Conservation (phyloP, 2,329 filamentous ascomycete genomes). For the Alternaria postmessia region DNA sequence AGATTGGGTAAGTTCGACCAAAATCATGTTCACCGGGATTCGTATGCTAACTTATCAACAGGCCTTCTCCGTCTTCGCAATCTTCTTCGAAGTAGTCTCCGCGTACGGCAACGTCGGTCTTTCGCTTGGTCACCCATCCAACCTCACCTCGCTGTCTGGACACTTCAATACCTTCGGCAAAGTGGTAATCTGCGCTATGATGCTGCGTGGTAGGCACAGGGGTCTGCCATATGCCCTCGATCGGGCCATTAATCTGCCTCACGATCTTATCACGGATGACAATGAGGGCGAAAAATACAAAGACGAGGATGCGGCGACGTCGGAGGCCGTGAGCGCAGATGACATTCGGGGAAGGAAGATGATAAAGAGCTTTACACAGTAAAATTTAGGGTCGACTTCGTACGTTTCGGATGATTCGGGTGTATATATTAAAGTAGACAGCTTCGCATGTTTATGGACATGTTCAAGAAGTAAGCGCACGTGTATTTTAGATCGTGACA, state of each 20-base stretch:
- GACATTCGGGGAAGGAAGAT: neutral
- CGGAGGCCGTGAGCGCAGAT: neutral
- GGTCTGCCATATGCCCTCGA: constrained; percentile 73
- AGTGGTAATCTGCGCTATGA: constrained; percentile 71
- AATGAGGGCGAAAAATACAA: constrained; percentile 1
- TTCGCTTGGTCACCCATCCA: constrained; percentile 78
- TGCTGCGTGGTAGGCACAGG: constrained; percentile 70
- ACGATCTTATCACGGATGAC: constrained; percentile 51
- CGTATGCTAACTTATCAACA: neutral
- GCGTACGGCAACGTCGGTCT: constrained; percentile 84
- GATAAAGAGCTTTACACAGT: constrained; percentile 6
- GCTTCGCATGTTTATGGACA: neutral
- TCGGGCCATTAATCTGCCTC: constrained; percentile 72
- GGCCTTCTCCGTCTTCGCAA: constrained; percentile 58
- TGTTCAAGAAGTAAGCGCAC: neutral
- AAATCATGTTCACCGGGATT: too few relatives aligned
- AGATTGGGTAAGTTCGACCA: constrained; percentile 48
- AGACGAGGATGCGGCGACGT: neutral
- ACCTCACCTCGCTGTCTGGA: constrained; percentile 81
- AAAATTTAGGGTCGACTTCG: neutral
- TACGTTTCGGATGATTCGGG: neutral
- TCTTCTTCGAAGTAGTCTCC: constrained; percentile 53
- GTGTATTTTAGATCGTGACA: neutral
- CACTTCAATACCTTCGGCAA: constrained; percentile 78
- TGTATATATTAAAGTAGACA: neutral